A percentile compares a stretch with the other conserved stretches of the same genome.
Evolutionary conservation across 2,329 filamentous ascomycete species (phyloP).

Genomic region (Tothia fuscella): DNA sequence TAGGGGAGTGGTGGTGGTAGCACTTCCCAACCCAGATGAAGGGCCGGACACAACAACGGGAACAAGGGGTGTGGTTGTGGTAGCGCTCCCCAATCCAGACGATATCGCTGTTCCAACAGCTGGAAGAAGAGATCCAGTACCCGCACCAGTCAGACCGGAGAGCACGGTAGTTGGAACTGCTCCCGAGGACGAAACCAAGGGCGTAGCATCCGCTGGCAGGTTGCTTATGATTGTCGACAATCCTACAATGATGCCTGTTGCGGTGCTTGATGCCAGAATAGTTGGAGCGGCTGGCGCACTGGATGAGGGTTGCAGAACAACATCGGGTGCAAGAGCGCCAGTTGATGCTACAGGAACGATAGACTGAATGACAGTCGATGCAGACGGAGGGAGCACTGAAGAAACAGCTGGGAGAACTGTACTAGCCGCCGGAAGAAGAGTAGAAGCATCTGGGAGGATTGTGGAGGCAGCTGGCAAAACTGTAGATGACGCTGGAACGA

Average conservation of each 20-base stretch:
- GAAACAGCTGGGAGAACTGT: background rate
- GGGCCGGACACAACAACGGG: too few relatives aligned
- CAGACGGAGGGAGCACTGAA: background rate
- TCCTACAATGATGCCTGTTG: background rate
- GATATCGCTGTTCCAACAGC: too few relatives aligned
- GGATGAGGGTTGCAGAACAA: background rate
- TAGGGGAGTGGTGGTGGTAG: too few relatives aligned
- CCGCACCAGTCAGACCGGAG: background rate
- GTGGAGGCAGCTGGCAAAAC: background rate
- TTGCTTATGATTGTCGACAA: background rate
- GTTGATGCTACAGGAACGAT: background rate
- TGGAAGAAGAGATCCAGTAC: background rate
- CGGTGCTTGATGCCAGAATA: background rate
- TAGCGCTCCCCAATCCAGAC: too few relatives aligned
- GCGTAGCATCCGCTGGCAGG: background rate
- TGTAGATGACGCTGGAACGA: background rate
- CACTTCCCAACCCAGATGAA: too few relatives aligned
- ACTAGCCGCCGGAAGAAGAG: background rate
- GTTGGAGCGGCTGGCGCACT: too few relatives aligned
- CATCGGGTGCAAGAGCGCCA: background rate
- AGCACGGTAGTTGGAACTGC: background rate
- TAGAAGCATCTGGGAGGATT: background rate
- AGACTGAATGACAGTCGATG: background rate
- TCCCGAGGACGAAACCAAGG: background rate
- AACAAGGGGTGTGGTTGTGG: too few relatives aligned